Evolutionary conservation across 2,329 filamentous ascomycete species (phyloP), one percentile per base, ranked within the genome.

Genomic region (Aspergillus pseudoglaucus): DNA sequence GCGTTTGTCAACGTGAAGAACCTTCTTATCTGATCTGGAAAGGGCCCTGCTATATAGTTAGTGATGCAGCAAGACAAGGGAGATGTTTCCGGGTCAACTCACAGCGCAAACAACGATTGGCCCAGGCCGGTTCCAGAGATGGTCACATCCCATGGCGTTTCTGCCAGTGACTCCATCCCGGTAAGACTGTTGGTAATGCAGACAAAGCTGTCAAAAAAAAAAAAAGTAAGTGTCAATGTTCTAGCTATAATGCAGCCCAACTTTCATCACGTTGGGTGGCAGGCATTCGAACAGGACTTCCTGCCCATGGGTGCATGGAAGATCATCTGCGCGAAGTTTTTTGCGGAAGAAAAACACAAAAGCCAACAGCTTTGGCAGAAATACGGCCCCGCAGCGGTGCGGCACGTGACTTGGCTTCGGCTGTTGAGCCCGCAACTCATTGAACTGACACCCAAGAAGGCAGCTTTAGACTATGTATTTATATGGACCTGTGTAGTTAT

Each of bases 1-100:
- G 72, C 95, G 90, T 54, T 81, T 79, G 65, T 97, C 91, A 65
- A 96, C 75, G 67, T 97, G 91, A 51, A 97, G 80, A 56, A 96
- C 81, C 61, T 88, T 93, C 76, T 95, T 95, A 65, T 84, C 85
- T 53, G 90, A 95, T 63, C 90, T 85, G 58, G 91, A 97, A 60
- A 97, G 79, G 61, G 91, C 87, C 79, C 91, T 97, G 78, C 57
- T 54, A 6, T 23, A 61, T 65, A 68, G 62, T 89, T 81, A 73
- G 73, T 35, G 48, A 27, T 46, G 37, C 45, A 37, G 27, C 45
- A 18, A 8, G 18, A 22, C 17, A 22, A 15, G 22, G n/a, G 8
- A 17, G 18, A 25, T 12, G 27, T 18, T 4, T 10, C 15, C 10
- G 8, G 15, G 3, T 37, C 43, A 46, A 64, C 77, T 72, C 65